A percentile compares a stretch with the other conserved stretches of the same genome.
Evolutionary conservation across 148 eudicot species (phyloP).

Genomic region (Amaranthus palmeri): DNA sequence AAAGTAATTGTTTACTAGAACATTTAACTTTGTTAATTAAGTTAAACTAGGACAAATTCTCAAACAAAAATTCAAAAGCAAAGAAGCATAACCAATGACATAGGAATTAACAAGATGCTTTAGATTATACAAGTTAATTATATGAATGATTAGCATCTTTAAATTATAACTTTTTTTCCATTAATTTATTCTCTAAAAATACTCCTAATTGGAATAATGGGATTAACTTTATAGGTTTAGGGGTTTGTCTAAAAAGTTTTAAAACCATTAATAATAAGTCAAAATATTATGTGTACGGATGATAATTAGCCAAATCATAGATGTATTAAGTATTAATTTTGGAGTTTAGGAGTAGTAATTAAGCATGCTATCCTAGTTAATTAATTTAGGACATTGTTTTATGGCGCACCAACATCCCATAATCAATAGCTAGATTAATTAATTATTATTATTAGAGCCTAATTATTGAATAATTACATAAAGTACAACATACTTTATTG

Average conservation of each 20-base stretch:
- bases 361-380: too few species aligned
- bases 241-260: constrained; percentile 14
- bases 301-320: constrained; percentile 11
- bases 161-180: neutral
- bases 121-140: constrained; percentile 8
- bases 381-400: too few species aligned
- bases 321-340: neutral
- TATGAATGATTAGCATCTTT: constrained; percentile 22
- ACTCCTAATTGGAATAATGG: constrained; percentile 10
- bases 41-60: neutral
- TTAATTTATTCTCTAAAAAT: too few species aligned
- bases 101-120: neutral
- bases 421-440: too few species aligned
- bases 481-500: too few species aligned
- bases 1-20: too few species aligned
- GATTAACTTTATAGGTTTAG: constrained; percentile 13
- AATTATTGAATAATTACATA: too few species aligned
- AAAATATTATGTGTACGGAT: constrained; percentile 19
- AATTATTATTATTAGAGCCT: too few species aligned
- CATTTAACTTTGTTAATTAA: neutral
- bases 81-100: constrained; percentile 1
- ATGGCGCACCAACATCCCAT: too few species aligned
- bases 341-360: too few species aligned
- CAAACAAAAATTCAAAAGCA: neutral
- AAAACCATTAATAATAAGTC: constrained; percentile 10